These are phyloP conservation scores for Arthrobotrys pseudoclavata DNA, from an alignment of 2,329 filamentous ascomycete species.

Conservation along the genomic window DNA sequence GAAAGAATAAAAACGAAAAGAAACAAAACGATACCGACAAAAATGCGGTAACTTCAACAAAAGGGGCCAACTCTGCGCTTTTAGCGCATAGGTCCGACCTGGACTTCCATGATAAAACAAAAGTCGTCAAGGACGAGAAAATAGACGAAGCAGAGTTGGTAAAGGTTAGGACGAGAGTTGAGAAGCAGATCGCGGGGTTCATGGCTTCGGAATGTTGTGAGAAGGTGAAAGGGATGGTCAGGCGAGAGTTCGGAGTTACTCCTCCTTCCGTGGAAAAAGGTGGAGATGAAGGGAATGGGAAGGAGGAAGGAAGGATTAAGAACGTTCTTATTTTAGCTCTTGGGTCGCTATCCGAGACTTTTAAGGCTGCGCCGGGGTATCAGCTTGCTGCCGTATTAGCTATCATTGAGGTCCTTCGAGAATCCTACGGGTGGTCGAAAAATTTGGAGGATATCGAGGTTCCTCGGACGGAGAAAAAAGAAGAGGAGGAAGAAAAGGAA, in stretches of 20 bases:
- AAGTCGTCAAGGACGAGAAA: background rate
- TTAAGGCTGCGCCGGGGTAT: constrained; percentile 31
- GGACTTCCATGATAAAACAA: background rate
- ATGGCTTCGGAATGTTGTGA: constrained; percentile 28
- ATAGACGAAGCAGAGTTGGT: constrained; percentile 24
- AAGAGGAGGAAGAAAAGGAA: background rate
- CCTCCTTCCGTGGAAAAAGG: background rate
- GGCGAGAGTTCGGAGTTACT: background rate
- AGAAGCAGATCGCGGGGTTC: constrained; percentile 44
- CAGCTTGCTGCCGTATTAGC: constrained; percentile 45
- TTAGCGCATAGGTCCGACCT: constrained; percentile 53
- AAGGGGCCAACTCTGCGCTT: constrained; percentile 13
- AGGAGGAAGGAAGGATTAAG: background rate
- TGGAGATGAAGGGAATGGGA: background rate
- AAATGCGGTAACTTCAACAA: background rate
- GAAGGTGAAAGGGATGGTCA: constrained; percentile 26
- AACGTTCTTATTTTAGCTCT: constrained; percentile 51
- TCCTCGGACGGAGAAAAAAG: background rate
- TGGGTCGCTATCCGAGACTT: constrained; percentile 46
- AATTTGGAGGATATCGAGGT: background rate
- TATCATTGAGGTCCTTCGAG: constrained; percentile 37
- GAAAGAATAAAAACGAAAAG: background rate
- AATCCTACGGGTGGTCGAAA: background rate
- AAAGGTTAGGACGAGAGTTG: constrained; percentile 20
- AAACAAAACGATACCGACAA: background rate